Percentiles rank a stretch among this genome's conserved stretches.
These are phyloP conservation scores for Cyberlindnera maclurae DNA, from an alignment of 805 yeast species.

Conservation along the genomic window DNA sequence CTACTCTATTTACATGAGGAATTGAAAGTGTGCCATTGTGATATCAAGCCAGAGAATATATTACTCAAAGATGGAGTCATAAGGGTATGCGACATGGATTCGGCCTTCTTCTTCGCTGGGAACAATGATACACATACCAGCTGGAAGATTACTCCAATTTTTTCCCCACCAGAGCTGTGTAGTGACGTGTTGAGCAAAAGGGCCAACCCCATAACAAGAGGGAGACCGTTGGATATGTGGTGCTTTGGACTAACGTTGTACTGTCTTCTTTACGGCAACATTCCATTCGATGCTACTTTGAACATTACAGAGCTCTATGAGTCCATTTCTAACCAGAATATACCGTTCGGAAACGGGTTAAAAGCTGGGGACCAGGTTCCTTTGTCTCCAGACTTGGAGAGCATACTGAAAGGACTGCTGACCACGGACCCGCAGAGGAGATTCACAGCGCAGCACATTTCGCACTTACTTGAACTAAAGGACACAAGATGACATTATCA, in stretches of 20 bases:
- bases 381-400: background rate
- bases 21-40: slow-evolving; percentile 4
- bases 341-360: background rate
- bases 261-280: slow-evolving; percentile 3
- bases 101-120: background rate
- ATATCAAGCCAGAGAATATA: slow-evolving; percentile 10
- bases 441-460: slow-evolving; percentile 1
- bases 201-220: background rate
- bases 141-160: slow-evolving; percentile 8
- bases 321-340: background rate
- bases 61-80: slow-evolving; percentile 2
- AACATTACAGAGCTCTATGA: slow-evolving; percentile 1
- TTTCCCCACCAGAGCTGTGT: slow-evolving; percentile 10
- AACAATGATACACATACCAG: slow-evolving; percentile 1
- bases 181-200: background rate
- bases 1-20: slow-evolving; percentile 1
- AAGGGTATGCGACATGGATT: slow-evolving; percentile 8
- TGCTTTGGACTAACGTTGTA: slow-evolving; percentile 6
- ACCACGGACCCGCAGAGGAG: slow-evolving; percentile 3
- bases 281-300: slow-evolving; percentile 3
- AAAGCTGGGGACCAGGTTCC: background rate
- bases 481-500: background rate
- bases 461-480: too few species aligned
- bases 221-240: slow-evolving; percentile 9
- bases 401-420: background rate